Conservation (phyloP, 2,329 filamentous ascomycete genomes). For the Ophiocordyceps unilateralis region DNA sequence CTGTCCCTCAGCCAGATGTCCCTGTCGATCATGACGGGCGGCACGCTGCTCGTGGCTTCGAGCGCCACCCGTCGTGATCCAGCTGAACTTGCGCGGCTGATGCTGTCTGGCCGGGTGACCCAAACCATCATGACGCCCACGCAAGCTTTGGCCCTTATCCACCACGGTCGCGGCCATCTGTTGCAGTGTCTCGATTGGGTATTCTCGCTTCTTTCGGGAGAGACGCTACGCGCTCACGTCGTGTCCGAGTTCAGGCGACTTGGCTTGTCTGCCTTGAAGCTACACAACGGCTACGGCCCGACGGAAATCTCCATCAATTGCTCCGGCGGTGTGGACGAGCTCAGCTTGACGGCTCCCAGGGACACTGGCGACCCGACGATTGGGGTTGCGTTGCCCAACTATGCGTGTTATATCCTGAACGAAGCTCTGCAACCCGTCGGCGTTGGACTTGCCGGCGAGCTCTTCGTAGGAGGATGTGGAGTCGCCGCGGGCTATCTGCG, state of each 20-base stretch:
- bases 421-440: conserved; percentile 18
- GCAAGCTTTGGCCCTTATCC: conserved; percentile 8
- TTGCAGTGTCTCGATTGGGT: conserved; percentile 6
- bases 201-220: conserved; percentile 8
- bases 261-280: background rate
- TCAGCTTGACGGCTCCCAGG: conserved; percentile 5
- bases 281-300: conserved; percentile 14
- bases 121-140: conserved; percentile 10
- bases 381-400: conserved; percentile 10
- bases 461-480: conserved; percentile 24
- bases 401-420: conserved; percentile 22
- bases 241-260: conserved; percentile 3
- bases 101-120: conserved; percentile 6
- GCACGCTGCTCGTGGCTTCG: conserved; percentile 8
- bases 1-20: conserved; percentile 9
- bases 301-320: conserved; percentile 10
- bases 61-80: conserved; percentile 9
- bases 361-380: conserved; percentile 6
- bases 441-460: conserved; percentile 20
- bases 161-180: conserved; percentile 6
- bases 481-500: conserved; percentile 23
- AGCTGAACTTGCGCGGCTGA: conserved; percentile 8
- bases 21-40: conserved; percentile 7
- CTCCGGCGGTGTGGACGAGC: conserved; percentile 8
- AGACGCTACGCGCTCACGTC: conserved; percentile 5